Evolutionary conservation across 2,329 filamentous ascomycete species (phyloP).

Genomic region (Aspergillus udagawae): DNA sequence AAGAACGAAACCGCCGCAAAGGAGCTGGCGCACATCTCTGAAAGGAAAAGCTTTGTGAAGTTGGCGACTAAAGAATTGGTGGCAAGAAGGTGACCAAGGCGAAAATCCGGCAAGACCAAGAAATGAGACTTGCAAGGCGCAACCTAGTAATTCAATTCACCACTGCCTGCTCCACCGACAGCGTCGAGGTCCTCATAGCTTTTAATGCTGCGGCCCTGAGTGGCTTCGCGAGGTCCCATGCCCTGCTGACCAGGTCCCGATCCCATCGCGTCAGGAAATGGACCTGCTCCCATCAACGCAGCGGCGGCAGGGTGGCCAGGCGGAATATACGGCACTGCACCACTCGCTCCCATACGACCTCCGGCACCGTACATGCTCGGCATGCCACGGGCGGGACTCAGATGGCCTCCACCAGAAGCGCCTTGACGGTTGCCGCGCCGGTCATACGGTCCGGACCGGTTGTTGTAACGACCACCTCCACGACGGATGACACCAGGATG

Average conservation of each 20-base stretch:
- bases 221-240: conserved; percentile 83
- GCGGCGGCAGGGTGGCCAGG: conserved; percentile 39
- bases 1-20: background rate
- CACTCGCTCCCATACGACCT: conserved; percentile 29
- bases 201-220: conserved; percentile 87
- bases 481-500: conserved; percentile 65
- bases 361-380: conserved; percentile 33
- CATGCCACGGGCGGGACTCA: conserved; percentile 37
- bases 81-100: conserved; percentile 2
- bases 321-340: conserved; percentile 33
- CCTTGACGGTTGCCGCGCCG: conserved; percentile 57
- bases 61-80: background rate
- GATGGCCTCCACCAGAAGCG: conserved; percentile 49
- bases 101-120: background rate
- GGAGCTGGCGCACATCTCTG: background rate
- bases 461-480: conserved; percentile 59
- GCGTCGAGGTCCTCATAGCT: conserved; percentile 98
- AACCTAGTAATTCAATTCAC: conserved; percentile 81
- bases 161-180: conserved; percentile 66
- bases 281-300: conserved; percentile 42
- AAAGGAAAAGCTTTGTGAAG: background rate
- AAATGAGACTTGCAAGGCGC: background rate
- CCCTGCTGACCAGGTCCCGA: conserved; percentile 66
- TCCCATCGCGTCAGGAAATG: conserved; percentile 44
- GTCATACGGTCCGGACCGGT: conserved; percentile 70